Evolutionary conservation across 371 early-diverging fungal genomes (phyloP).

Genomic region (Rhizopus delemar): DNA sequence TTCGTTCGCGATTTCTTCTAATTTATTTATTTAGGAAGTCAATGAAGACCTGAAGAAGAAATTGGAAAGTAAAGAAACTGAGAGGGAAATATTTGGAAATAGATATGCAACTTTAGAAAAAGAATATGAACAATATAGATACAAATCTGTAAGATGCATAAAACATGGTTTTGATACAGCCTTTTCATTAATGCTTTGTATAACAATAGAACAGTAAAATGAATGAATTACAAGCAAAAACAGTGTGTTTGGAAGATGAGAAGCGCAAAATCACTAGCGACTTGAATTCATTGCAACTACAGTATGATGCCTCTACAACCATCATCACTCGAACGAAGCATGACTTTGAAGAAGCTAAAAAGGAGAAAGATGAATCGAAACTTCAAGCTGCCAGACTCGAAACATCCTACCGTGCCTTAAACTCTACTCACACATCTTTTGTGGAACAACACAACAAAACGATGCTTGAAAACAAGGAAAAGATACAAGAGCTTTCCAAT

Average conservation of each 20-base stretch:
- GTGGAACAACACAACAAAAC: neutral
- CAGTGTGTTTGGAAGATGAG: neutral
- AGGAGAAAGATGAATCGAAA: neutral
- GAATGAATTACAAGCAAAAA: too few relatives aligned
- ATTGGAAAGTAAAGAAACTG: neutral
- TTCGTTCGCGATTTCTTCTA: neutral
- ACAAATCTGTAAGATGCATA: neutral
- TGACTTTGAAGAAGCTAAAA: neutral
- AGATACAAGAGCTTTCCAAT: neutral
- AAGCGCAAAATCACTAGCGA: neutral
- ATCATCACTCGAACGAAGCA: neutral
- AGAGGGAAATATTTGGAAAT: neutral
- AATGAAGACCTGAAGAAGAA: neutral
- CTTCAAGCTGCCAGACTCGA: neutral
- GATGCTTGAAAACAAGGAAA: neutral
- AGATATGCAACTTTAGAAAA: neutral
- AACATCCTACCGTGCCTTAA: neutral
- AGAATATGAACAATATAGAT: neutral
- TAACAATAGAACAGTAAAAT: too few relatives aligned
- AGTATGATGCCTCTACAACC: neutral
- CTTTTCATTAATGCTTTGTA: too few relatives aligned
- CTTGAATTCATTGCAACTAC: neutral
- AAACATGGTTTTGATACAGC: neutral
- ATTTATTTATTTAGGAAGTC: neutral
- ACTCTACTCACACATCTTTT: neutral